These are phyloP conservation scores for Fusarium vanettenii DNA, from an alignment of 2,329 filamentous ascomycete species.

Conservation along the genomic window DNA sequence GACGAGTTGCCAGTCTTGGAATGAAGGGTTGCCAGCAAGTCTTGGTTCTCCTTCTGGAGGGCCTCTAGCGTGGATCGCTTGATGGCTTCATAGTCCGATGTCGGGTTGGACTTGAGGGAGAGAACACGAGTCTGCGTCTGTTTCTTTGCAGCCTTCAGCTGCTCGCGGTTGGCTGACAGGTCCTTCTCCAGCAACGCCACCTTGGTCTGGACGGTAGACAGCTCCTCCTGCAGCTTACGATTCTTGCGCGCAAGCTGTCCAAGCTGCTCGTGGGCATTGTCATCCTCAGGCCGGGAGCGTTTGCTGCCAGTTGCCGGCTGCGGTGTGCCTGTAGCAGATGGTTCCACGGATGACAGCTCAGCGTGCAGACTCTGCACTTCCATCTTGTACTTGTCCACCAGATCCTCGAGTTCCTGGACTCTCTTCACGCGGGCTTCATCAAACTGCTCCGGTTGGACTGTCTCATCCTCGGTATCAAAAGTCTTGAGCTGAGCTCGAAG, in stretches of 20 bases:
- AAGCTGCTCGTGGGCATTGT: conserved; percentile 75
- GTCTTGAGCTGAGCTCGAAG: conserved; percentile 91
- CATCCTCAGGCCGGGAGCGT: conserved; percentile 70
- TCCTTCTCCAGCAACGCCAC: conserved; percentile 80
- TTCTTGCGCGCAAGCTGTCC: conserved; percentile 90
- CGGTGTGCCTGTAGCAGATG: conserved; percentile 47
- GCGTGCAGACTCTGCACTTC: conserved; percentile 81
- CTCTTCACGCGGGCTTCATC: conserved; percentile 81
- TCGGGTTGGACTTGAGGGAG: conserved; percentile 91
- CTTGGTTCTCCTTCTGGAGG: conserved; percentile 84
- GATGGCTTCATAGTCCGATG: conserved; percentile 84
- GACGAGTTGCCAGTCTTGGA: conserved; percentile 53
- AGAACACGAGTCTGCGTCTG: conserved; percentile 84
- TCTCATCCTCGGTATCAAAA: conserved; percentile 87
- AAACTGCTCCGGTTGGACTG: conserved; percentile 82
- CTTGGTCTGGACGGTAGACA: conserved; percentile 76
- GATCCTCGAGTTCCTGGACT: conserved; percentile 83
- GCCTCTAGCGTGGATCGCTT: conserved; percentile 83
- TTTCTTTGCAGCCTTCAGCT: conserved; percentile 74
- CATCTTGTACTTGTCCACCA: conserved; percentile 86
- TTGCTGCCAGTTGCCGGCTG: conserved; percentile 68
- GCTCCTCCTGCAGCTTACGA: conserved; percentile 83
- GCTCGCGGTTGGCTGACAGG: conserved; percentile 76
- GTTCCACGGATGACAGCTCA: conserved; percentile 77
- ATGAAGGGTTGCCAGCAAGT: conserved; percentile 79